Conservation (phyloP, 441 rosid species). For the Adansonia gregorii region DNA sequence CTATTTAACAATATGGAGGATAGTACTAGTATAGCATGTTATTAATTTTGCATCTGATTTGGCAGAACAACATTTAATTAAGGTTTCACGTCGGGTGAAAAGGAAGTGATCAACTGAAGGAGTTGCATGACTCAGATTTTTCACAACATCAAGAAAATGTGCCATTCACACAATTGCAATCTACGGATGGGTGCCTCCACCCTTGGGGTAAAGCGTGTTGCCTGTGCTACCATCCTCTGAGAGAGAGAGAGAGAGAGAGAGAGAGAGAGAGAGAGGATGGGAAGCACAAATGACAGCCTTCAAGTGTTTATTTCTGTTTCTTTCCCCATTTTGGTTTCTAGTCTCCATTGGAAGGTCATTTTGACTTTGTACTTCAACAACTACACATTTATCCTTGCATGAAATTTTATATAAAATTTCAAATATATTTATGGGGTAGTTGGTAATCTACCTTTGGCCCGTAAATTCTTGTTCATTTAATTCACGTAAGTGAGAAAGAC, state of each 20-base stretch:
- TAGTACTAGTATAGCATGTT: not conserved
- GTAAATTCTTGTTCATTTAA: too few species aligned
- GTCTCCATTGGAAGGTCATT: too few species aligned
- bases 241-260: conserved; percentile 24
- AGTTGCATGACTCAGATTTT: conserved; percentile 85
- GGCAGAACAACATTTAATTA: conserved; percentile 68
- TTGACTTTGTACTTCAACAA: too few species aligned
- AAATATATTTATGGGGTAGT: too few species aligned
- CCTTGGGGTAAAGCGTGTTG: conserved; percentile 89
- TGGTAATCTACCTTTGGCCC: too few species aligned
- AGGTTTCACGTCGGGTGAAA: conserved; percentile 98
- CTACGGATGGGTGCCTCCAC: conserved; percentile 98
- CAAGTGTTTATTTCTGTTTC: not conserved
- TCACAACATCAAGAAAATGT: conserved; percentile 84
- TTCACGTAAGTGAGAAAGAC: too few species aligned
- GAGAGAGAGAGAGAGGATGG: conserved; percentile 63
- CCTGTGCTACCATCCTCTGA: conserved; percentile 76
- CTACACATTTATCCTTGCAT: too few species aligned
- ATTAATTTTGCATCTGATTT: conserved; percentile 11
- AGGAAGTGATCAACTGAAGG: conserved; percentile 55
- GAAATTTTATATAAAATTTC: too few species aligned
- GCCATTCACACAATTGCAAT: conserved; percentile 77
- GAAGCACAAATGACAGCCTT: conserved; percentile 55
- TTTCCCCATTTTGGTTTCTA: not conserved
- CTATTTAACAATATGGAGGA: too few species aligned